These are phyloP conservation scores for Parathielavia hyrcaniae DNA, from an alignment of 495 filamentous ascomycete genomes.

Conservation along the genomic window DNA sequence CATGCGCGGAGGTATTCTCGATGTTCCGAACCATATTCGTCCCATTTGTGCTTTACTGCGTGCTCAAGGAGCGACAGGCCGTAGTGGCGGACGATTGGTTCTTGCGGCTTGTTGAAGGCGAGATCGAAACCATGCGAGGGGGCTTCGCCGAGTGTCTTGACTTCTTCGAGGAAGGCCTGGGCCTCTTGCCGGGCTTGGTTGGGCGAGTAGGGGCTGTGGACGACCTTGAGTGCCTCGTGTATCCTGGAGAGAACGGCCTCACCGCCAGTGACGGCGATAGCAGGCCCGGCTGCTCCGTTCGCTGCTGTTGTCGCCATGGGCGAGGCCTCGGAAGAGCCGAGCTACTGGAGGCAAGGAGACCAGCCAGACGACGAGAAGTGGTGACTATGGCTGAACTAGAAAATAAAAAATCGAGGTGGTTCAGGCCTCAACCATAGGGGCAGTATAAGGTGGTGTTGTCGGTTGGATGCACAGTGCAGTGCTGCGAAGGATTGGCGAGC, in stretches of 20 bases:
- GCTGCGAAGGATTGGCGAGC: background rate
- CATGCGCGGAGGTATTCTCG: conserved; percentile 59
- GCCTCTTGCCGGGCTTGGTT: conserved; percentile 83
- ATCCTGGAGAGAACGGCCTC: conserved; percentile 51
- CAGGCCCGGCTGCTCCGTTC: conserved; percentile 27
- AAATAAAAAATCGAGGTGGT: background rate
- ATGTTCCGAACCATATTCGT: conserved; percentile 59
- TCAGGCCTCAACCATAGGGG: conserved; percentile 8
- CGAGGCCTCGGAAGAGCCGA: background rate
- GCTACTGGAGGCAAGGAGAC: background rate
- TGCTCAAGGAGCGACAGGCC: conserved; percentile 86
- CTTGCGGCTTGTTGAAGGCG: conserved; percentile 62
- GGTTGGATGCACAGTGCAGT: background rate
- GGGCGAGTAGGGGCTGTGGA: conserved; percentile 73
- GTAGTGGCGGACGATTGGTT: conserved; percentile 83
- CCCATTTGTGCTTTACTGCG: conserved; percentile 75
- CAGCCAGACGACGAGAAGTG: background rate
- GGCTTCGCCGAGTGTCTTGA: conserved; percentile 70
- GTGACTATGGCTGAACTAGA: conserved; percentile 16
- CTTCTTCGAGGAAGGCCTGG: conserved; percentile 70
- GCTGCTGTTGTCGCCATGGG: conserved; percentile 20
- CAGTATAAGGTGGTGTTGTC: background rate
- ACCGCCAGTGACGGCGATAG: conserved; percentile 15
- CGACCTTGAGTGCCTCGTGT: conserved; percentile 72
- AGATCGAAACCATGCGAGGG: conserved; percentile 81